A percentile compares a stretch with the other conserved stretches of the same genome.
Evolutionary conservation across 176 grass and related monocot species (phyloP).

Genomic region (Carex parvula): DNA sequence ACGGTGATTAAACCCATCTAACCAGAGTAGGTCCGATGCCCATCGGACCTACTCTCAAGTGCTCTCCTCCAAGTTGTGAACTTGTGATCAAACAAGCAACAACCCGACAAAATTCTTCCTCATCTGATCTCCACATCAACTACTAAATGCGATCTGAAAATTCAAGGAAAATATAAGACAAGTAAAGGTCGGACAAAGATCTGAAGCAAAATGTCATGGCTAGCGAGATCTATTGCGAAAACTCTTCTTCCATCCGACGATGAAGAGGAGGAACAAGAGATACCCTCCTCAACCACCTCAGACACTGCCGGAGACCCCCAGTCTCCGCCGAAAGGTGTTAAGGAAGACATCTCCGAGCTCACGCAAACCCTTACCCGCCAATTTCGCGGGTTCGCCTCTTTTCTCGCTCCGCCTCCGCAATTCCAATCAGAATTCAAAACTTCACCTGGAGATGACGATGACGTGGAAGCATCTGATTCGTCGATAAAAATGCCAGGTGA

Average conservation of each 20-base stretch:
- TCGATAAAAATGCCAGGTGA: conserved; percentile 13
- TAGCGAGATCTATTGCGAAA: conserved; percentile 70
- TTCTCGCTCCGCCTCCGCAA: conserved; percentile 40
- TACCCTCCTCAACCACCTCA: background rate
- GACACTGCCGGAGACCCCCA: conserved; percentile 2
- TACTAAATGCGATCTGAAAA: background rate
- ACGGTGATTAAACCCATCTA: too few relatives aligned
- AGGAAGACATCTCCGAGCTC: conserved; percentile 86
- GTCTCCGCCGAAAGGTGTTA: conserved; percentile 59
- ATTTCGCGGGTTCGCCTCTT: conserved; percentile 73
- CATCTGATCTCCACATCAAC: background rate
- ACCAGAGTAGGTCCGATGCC: too few relatives aligned
- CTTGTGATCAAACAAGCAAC: background rate
- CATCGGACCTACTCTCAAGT: too few relatives aligned
- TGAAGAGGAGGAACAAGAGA: conserved; percentile 17
- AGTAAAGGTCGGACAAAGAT: background rate
- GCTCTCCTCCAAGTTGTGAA: background rate
- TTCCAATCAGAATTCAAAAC: background rate
- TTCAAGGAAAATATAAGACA: background rate
- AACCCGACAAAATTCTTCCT: conserved; percentile 1
- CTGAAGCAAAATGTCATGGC: conserved; percentile 61
- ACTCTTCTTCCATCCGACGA: conserved; percentile 46
- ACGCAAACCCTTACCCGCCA: conserved; percentile 55
- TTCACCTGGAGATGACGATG: background rate
- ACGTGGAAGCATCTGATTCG: background rate